Base-by-base conservation (phyloP, 2,329 filamentous ascomycete species). In the Paraphoma chrysanthemicola region DNA sequence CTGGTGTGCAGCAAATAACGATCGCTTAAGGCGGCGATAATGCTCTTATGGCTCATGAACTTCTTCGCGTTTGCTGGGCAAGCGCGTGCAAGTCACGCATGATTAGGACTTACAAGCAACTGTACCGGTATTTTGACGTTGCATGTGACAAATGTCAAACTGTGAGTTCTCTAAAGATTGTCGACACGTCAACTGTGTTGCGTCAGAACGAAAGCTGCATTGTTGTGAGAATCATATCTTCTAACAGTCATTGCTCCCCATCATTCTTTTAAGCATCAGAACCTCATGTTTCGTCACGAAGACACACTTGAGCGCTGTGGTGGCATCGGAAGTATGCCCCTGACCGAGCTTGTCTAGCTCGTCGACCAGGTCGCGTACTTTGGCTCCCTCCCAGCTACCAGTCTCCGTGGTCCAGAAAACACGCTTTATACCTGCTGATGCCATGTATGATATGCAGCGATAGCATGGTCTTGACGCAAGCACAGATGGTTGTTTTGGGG, bases 261-360 rank as follows among this genome's bases (percentile, higher is more conserved):
- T 74, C 55, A 68, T 63, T 44, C 73, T 60, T 61, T 77, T 76
- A 62, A 84, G 62, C 77, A 81, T 80, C 50, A 83, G 61, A 1
- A 84, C 79, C 63, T 84, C 81, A 68, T 84, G 82, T 70, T 84
- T 85, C 7, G 81, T 85, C 14, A 84, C 79, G 66, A 84, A 84
- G 1, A 83, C 68, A 12, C 73, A 73, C 44, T 62, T 65, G 10
- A 66, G 48, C 3, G 49, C 53, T 39, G 45, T 29, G 9, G 60
- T 55, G 36, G 67, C 62, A 41, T 63, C 66, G 6, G 54, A 57
- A 9, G 51, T 60, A 50, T 52, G 48, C 42, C 68, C 53, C 9
- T 60, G 51, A 23, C 61, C 52, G 38, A 64, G 53, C 7, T 59
- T 67, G 9, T 82, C 78, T 48, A 84, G 64, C 29, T 76, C 77